Evolutionary conservation across 768 basidiomycete species (phyloP), one percentile per base, ranked within the genome.

Genomic region (Amanita fuliginea): DNA sequence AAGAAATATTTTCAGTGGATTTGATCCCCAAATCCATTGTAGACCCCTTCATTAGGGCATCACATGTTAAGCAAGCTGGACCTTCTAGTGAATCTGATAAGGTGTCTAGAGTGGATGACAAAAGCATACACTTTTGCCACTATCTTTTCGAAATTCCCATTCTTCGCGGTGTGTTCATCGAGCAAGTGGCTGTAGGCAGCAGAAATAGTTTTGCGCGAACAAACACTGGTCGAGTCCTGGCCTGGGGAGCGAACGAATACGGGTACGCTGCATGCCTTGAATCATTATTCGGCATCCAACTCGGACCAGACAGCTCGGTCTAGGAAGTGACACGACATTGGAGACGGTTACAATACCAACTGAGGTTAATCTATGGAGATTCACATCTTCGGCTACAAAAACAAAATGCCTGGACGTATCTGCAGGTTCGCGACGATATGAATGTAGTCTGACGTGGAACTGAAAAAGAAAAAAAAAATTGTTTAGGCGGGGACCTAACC

Each of bases 181-280:
- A 72, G 16, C 82, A 89, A 62, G 70, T 91, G 39, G 80, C 81
- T 24, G 77, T 90, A 21, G 89, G 89, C 2, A 69, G 71, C 34
- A 73, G 80, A 48, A 81, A 76, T 42, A 91, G 86, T 57, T 90
- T 88, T 58, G 82, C 74, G 8, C 70, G 80, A 21, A 90, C 89
- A 0, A 51, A 55, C 3, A 64, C 69, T 2, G 93, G 91, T 1
- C 71, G 80, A 47, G 86, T 94, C 8, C 74, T 97, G 16, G 89
- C 81, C 0, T 95, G 87, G 80, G 93, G 93, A 40, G 88, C 88
- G 1, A 95, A 96, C 60, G 82, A 87, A 54, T 84, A 75, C 56
- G 91, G 91, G 85, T 85, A 55, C 46, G 74, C 56, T 22, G 7
- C 45, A 28, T 41, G 41, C 30, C 8, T 26, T 36, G 44, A 10